Base-by-base conservation (phyloP, 768 basidiomycete species). In the Piloderma croceum region DNA sequence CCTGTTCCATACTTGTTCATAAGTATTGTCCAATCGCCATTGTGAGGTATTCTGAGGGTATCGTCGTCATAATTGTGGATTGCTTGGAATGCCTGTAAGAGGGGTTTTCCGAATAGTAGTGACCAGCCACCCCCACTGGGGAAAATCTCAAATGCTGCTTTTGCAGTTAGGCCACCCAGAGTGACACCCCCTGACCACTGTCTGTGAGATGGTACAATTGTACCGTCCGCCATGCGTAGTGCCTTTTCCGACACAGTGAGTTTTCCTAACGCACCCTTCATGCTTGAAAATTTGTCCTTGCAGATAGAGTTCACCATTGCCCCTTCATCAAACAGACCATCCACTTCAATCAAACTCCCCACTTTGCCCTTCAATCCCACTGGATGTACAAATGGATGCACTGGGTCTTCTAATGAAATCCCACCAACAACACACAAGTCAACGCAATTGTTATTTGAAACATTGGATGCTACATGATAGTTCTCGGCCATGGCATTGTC, bases 171-270 rank as follows among this genome's bases (percentile, higher is more conserved):
- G 3, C 45, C 49, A 5, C 36, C 39, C n/a, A 53, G 11, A 13
- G 5, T 13, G 5, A 50, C 36, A 5, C 9, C 23, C 10, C 51
- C 51, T 5, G 13, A 32, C 51, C 51, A 53, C 11, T 12, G 7
- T 22, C 41, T 48, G 3, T 7, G 15, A 15, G 50, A 46, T 23
- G 44, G 38, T 7, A 49, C 39, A 9, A 49, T 6, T 0, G 25
- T 22, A 3, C 50, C 48, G 25, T 52, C 33, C 17, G 51, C 51
- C 51, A 52, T 52, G 19, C 45, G 48, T 3, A 50, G 33, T 13
- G 38, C 25, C 9, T 36, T 38, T n/a, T 19, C 2, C 12, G 45
- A 37, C 22, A 20, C 13, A 3, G 7, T 6, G 3, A 37, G 33
- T 25, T 13, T 18, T 4, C 29, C 32, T 10, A 51, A 31, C 20